Evolutionary conservation across 352 stramenopile species (phyloP).

Genomic region (Elongisporangium anandrum): DNA sequence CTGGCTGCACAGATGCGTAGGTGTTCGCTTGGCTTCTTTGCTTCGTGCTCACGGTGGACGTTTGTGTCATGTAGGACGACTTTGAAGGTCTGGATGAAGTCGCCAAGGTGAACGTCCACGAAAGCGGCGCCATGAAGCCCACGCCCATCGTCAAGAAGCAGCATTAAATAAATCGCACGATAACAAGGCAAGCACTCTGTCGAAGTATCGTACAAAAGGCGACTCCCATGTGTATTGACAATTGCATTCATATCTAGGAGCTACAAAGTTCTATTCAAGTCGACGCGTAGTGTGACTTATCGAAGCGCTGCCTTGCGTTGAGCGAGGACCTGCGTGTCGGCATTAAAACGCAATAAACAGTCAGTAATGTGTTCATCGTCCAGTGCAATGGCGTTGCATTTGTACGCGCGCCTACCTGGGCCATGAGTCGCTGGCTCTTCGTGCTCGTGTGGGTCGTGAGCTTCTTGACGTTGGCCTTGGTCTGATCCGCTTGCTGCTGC

Average conservation of each 20-base stretch:
- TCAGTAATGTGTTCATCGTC: background rate
- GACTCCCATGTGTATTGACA: constrained; percentile 1
- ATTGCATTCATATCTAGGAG: background rate
- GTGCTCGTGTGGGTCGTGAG: constrained; percentile 43
- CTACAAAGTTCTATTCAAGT: background rate
- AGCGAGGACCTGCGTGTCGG: constrained; percentile 23
- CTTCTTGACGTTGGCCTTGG: constrained; percentile 57
- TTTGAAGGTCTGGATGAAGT: constrained; percentile 76
- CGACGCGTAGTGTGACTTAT: constrained; percentile 10
- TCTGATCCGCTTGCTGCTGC: constrained; percentile 46
- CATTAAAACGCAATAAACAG: background rate
- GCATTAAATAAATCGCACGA: constrained; percentile 19
- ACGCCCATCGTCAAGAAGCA: constrained; percentile 41
- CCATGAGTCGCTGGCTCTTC: constrained; percentile 67
- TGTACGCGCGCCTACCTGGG: constrained; percentile 33
- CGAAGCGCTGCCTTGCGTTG: constrained; percentile 36
- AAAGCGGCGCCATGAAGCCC: constrained; percentile 66
- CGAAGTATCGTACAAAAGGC: background rate
- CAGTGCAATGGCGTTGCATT: too few relatives aligned
- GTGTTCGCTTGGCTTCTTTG: background rate
- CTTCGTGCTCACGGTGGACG: background rate
- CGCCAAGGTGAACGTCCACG: constrained; percentile 75
- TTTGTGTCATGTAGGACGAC: constrained; percentile 45
- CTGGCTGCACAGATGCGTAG: background rate
- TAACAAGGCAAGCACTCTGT: background rate